Conservation (phyloP, 1,139 yeast species). For the Candida tropicalis region DNA sequence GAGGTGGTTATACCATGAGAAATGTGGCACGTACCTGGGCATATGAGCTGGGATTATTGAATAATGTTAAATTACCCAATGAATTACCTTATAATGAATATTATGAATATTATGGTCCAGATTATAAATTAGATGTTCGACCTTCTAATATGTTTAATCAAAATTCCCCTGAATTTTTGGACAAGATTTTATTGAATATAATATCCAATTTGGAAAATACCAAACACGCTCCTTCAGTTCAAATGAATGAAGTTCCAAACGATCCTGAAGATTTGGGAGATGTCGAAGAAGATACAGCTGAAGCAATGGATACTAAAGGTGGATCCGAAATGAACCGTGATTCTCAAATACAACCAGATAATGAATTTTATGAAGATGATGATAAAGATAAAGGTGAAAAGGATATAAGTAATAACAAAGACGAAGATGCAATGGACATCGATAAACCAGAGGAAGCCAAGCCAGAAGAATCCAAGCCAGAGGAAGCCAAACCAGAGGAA, state of each 20-base stretch:
- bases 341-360: constrained; percentile 62
- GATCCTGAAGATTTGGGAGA: constrained; percentile 86
- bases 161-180: constrained; percentile 88
- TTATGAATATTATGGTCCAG: constrained; percentile 97
- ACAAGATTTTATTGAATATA: constrained; percentile 79
- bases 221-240: constrained; percentile 94
- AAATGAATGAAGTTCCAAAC: constrained; percentile 83
- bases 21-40: constrained; percentile 98
- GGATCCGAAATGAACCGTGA: constrained; percentile 89
- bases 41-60: constrained; percentile 86
- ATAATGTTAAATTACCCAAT: constrained; percentile 73
- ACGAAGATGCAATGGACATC: constrained; percentile 52
- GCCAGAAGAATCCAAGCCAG: neutral
- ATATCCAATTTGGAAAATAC: constrained; percentile 81
- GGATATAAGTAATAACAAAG: constrained; percentile 23
- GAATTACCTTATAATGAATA: constrained; percentile 96
- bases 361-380: constrained; percentile 69
- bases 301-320: constrained; percentile 85
- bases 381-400: constrained; percentile 52
- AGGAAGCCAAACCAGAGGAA: neutral
- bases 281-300: constrained; percentile 67
- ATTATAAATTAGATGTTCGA: constrained; percentile 88
- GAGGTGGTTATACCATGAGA: constrained; percentile 98
- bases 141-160: constrained; percentile 98
- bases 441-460: constrained; percentile 55